Conservation (phyloP, 1,284 basidiomycete species). For the Calocybe gambosa region DNA sequence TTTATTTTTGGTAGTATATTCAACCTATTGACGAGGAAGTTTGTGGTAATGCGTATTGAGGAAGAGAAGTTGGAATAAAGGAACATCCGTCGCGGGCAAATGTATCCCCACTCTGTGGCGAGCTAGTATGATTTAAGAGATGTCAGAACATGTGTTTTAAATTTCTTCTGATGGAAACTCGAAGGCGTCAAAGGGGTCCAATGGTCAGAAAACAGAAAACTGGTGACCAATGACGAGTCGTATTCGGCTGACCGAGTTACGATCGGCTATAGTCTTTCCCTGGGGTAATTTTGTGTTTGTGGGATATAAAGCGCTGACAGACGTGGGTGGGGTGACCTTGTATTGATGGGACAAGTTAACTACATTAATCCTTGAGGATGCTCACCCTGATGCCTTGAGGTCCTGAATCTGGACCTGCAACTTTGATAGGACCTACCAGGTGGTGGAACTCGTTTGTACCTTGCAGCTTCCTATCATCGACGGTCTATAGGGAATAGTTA, state of each 20-base stretch:
- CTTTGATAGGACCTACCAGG: neutral
- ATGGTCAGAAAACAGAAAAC: neutral
- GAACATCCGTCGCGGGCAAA: constrained; percentile 4
- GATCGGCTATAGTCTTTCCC: constrained; percentile 1
- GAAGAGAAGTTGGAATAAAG: constrained; percentile 11
- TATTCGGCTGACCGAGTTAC: constrained; percentile 2
- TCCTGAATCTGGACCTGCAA: neutral
- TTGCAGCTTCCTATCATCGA: constrained; percentile 1
- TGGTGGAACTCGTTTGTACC: neutral
- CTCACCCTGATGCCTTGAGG: constrained; percentile 1
- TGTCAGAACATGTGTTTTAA: constrained; percentile 4
- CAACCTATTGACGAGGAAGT: constrained; percentile 79
- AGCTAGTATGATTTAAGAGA: neutral
- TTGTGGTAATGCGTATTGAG: constrained; percentile 48
- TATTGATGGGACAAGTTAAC: neutral
- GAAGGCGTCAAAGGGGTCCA: neutral
- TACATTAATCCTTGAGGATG: neutral
- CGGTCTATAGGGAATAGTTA: neutral
- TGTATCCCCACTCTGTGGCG: constrained; percentile 1
- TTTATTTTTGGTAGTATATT: constrained; percentile 92
- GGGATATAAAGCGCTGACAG: constrained; percentile 9
- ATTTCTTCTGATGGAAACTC: constrained; percentile 14
- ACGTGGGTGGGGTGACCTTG: constrained; percentile 3
- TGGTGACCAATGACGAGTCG: neutral
- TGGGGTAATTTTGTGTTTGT: neutral